Evolutionary conservation across 2,329 filamentous ascomycete genomes (phyloP), one percentile per base, ranked within the genome.

Genomic region (Fusarium virguliforme): DNA sequence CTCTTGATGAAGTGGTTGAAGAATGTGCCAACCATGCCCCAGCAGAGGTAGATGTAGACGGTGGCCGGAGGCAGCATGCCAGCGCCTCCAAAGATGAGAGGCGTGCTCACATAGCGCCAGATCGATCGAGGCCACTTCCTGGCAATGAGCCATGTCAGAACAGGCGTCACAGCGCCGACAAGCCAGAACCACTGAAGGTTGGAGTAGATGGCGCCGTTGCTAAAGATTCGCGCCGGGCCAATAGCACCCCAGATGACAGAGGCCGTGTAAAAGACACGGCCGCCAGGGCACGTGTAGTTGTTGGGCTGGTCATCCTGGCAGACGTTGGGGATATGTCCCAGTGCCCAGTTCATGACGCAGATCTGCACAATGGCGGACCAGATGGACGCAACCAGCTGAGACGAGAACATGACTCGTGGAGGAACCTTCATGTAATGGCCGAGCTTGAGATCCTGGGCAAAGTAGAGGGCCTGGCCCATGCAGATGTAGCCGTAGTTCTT

Each of bases 231-330:
- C 2, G 84, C 82, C 0, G 92, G 92, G 1, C 92, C 92, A 65
- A 94, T 92, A 61, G 90, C 86, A 64, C 92, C 92, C 91, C 91
- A 93, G 74, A 93, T 88, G 54, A 93, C 85, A 4, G 90, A 92
- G 2, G 89, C 89, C 1, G 89, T 92, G 82, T 91, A 94, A 80
- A 88, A 88, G 61, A 88, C 86, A 64, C 83, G 85, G 55, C 85
- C 85, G 57, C 83, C 83, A 8, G 87, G 84, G 75, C 87, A 89
- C 4, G 83, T 88, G 78, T 90, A 90, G 72, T 86, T 85, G 74
- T 88, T 83, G 48, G 87, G 82, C 62, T 90, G 83, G 9, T 83
- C 77, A 10, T 82, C 78, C 24, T 79, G 79, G 81, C 92, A 94
- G 13, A 94, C 84, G 40, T 88, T 83, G 3, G 85, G 81, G 69